Percentiles rank a stretch among this genome's conserved stretches.
These are phyloP conservation scores for Aspergillus piperis DNA, from an alignment of 2,329 filamentous ascomycete genomes.

Conservation along the genomic window DNA sequence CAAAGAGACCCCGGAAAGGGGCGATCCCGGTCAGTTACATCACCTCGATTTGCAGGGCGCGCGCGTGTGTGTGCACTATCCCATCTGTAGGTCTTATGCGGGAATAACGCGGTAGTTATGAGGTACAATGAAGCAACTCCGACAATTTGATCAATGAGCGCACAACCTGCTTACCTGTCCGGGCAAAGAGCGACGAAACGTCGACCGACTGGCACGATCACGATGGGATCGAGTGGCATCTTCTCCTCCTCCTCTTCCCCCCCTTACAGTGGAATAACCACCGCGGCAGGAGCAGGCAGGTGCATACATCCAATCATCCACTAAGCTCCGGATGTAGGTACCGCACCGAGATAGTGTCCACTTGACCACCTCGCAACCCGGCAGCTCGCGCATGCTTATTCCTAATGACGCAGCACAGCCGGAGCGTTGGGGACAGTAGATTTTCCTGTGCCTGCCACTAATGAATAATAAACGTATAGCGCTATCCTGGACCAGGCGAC, in stretches of 20 bases:
- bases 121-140: not conserved
- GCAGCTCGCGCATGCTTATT: not conserved
- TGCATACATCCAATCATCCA: not conserved
- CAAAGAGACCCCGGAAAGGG: not conserved
- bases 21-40: not conserved
- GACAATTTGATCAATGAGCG: not conserved
- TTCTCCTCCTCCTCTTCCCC: not conserved
- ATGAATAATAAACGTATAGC: slow-evolving; percentile 4
- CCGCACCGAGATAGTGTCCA: not conserved
- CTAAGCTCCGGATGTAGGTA: not conserved
- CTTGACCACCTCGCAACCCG: not conserved
- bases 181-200: slow-evolving; percentile 14
- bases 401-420: not conserved
- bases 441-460: slow-evolving; percentile 6
- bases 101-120: not conserved
- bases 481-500: slow-evolving; percentile 2
- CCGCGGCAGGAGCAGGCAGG: not conserved
- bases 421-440: slow-evolving; percentile 5
- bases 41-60: not conserved
- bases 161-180: slow-evolving; percentile 3
- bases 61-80: not conserved
- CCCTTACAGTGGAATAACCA: not conserved
- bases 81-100: not conserved
- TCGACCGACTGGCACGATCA: slow-evolving; percentile 2
- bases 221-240: slow-evolving; percentile 1